Conservation (phyloP, 768 basidiomycete species). For the Amyloporia xantha region DNA sequence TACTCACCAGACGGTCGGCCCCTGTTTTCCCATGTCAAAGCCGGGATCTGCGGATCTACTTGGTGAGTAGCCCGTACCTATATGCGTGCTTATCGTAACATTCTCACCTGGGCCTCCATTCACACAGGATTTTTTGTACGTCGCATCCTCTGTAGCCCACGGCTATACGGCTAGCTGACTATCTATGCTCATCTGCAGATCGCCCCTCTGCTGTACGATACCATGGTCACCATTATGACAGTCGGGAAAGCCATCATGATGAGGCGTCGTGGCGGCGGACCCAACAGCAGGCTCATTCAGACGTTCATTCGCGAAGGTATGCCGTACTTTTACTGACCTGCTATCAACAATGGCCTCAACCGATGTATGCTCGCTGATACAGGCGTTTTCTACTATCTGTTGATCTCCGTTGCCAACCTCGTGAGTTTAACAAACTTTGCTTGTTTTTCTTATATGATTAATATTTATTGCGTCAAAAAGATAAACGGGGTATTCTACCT, state of each 20-base stretch:
- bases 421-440: conserved; percentile 22
- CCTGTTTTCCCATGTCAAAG: conserved; percentile 77
- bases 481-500: conserved; percentile 83
- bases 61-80: conserved; percentile 35
- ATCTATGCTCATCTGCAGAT: conserved; percentile 37
- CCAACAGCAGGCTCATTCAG: conserved; percentile 74
- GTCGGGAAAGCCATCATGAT: conserved; percentile 75
- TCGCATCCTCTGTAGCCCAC: background rate
- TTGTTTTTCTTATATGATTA: conserved; percentile 2
- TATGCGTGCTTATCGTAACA: background rate
- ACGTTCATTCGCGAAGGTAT: conserved; percentile 78
- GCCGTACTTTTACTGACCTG: conserved; percentile 7
- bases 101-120: conserved; percentile 33
- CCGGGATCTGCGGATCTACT: conserved; percentile 79
- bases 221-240: conserved; percentile 75
- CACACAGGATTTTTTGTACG: conserved; percentile 34
- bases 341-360: background rate
- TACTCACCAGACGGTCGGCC: conserved; percentile 41
- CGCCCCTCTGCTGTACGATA: conserved; percentile 76
- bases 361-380: too few relatives aligned
- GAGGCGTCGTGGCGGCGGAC: conserved; percentile 65
- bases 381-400: conserved; percentile 80
- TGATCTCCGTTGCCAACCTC: conserved; percentile 84
- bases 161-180: background rate
- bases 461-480: conserved; percentile 16